Base-by-base conservation (phyloP, 1,284 basidiomycete genomes). In the Tilletia horrida region DNA sequence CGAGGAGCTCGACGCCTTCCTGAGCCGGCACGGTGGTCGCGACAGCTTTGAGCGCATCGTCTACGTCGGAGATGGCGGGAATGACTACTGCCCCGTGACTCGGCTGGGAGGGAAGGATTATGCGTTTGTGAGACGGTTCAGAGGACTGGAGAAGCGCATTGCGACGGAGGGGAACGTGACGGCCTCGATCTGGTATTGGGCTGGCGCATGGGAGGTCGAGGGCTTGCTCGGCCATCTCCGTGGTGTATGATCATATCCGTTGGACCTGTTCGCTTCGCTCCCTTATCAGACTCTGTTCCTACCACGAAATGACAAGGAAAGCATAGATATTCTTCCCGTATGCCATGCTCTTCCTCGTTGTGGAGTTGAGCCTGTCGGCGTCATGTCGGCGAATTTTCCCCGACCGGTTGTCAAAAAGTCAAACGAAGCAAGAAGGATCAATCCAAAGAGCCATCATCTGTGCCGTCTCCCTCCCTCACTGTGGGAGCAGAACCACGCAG, bases 41-140 rank as follows among this genome's bases (percentile, higher is more conserved):
- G 81, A 83, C 6, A 68, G 76, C 3, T 97, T 86, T 78, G 90
- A 95, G 71, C 88, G 90, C 65, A 85, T 97, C 71, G 85, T 93
- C 57, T 98, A 97, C 82, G 87, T 97, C 66, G 96, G 95, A 25
- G 95, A 98, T 81, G 95, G 95, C 1, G 86, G 87, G 13, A 98
- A 98, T 82, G 96, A 98, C 82, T 97, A 91, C 81, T 98, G 96
- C 81, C 93, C 95, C 3, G 86, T 93, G 63, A 83, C 95, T 66
- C 88, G 90, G 65, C 85, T 97, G 67, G 40, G 64, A 1, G n/a
- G 40, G 8, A 27, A 69, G 7, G 80, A 81, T 62, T 67, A 79
- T 13, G 80, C 81, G 1, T 72, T 82, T 14, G 79, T 82, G 8
- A 67, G 81, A 8, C 73, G 72, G 35, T 70, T 74, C 72, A 66